phyloP scores from a whole-genome alignment of 345 rosid species.

The Linum trigynum region DNA sequence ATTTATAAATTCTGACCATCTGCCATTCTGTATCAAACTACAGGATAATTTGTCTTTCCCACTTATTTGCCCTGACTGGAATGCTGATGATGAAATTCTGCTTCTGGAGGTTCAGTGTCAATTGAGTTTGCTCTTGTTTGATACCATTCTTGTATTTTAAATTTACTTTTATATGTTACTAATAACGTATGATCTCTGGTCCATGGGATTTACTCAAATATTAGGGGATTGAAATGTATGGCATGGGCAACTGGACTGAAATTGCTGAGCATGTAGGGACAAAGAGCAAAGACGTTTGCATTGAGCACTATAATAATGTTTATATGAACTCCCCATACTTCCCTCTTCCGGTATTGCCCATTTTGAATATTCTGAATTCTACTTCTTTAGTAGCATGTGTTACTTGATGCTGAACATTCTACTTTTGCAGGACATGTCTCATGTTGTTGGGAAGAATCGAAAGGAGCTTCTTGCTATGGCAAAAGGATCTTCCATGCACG shows the following conservation, averaged over 20 bases:
- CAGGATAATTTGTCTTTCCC: conserved; percentile 89
- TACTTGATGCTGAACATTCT: conserved; percentile 1
- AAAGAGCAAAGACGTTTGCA: conserved; percentile 79
- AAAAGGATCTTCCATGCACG: conserved; percentile 50
- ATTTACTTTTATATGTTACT: neutral
- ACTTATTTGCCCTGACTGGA: conserved; percentile 89
- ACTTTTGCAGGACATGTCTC: conserved; percentile 75
- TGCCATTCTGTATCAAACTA: conserved; percentile 7
- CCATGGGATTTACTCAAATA: conserved; percentile 10
- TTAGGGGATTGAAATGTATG: conserved; percentile 98
- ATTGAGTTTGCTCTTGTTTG: neutral
- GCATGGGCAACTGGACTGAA: conserved; percentile 94
- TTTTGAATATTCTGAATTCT: conserved; percentile 12
- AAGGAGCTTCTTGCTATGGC: conserved; percentile 99
- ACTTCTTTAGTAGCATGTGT: conserved; percentile 6
- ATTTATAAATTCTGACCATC: conserved; percentile 5
- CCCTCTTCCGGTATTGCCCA: conserved; percentile 72
- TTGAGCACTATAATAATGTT: conserved; percentile 61
- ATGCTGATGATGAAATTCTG: conserved; percentile 94
- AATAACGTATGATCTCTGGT: conserved; percentile 1
- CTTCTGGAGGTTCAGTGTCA: conserved; percentile 64
- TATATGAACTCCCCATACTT: conserved; percentile 78
- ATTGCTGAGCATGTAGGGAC: conserved; percentile 98
- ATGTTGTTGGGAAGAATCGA: conserved; percentile 82
- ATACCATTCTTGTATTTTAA: conserved; percentile 8